Evolutionary conservation across 345 rosid species (phyloP).

Genomic region (Durio zibethinus): DNA sequence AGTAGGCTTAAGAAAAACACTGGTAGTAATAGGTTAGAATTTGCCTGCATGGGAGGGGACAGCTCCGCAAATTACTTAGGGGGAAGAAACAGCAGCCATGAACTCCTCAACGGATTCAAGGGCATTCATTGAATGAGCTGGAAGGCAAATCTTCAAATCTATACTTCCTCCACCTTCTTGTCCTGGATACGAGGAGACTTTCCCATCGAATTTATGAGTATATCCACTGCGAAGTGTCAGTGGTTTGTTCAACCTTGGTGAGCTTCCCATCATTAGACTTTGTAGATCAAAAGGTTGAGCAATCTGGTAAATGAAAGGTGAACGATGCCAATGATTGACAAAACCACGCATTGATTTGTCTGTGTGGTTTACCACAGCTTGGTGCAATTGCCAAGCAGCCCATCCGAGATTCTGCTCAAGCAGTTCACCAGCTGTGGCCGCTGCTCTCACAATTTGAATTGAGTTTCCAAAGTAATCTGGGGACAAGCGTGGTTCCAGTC

Average conservation of each 20-base stretch:
- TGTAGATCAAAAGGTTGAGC: constrained; percentile 40
- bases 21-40: too few relatives aligned
- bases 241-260: constrained; percentile 74
- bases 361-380: constrained; percentile 37
- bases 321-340: constrained; percentile 44
- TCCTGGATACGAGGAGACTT: constrained; percentile 60
- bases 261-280: constrained; percentile 69
- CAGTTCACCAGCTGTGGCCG: constrained; percentile 49
- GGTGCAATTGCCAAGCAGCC: constrained; percentile 62
- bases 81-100: background rate
- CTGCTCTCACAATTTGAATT: constrained; percentile 31
- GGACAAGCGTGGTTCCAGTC: constrained; percentile 48
- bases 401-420: constrained; percentile 53
- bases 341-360: constrained; percentile 29
- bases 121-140: background rate
- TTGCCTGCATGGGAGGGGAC: too few relatives aligned
- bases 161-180: constrained; percentile 62
- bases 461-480: constrained; percentile 61
- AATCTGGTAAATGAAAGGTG: constrained; percentile 38
- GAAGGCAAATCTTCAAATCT: constrained; percentile 39
- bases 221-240: constrained; percentile 65
- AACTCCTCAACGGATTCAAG: background rate
- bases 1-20: too few relatives aligned
- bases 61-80: too few relatives aligned
- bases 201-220: constrained; percentile 68